Evolutionary conservation across 192 early-diverging fungal genomes (phyloP), one percentile per base, ranked within the genome.

Genomic region (Chytriomyces hyalinus): DNA sequence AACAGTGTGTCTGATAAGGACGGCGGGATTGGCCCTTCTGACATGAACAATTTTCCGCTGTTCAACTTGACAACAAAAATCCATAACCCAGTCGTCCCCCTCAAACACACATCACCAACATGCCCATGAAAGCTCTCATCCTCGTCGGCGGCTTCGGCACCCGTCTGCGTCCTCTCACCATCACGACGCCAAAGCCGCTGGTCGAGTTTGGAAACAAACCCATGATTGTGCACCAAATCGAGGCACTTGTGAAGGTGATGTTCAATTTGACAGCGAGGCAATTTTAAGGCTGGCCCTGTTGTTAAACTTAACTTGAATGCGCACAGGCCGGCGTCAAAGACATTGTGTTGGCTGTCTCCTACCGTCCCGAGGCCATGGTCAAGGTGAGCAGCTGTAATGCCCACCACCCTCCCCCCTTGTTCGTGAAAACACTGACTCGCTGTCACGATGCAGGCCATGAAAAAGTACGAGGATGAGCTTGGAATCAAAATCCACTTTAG

Each of bases 211-310:
- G 93, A 46, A 99, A 99, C 90, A 93, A 91, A 84, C 96, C 96
- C 73, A 97, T 99, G 93, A 97, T 99, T 84, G 90, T 96, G 61
- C 97, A 98, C 85, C 97, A 99, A 87, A 98, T 99, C 74, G 95
- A 96, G 79, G 95, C 92, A 6, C 88, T 99, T 17, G 94, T 92
- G 57, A 92, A 96, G 92, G 97, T 97, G 86, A 67, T 84, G 5
- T 47, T 65, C 17, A 65, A 65, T 26, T 26, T 65, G 64, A 20
- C 64, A 22, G 24, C 15, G 3, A 43, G 11, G 24, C 67, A 26
- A 36, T 72, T 46, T 7, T 47, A 45, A 65, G 6, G 11, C 45
- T 47, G 6, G 10, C 59, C 6, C 20, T 22, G 9, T 20, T 64
- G n/a, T 50, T 8, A 66, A 51, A 24, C 65, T 68, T 67, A 53